Base-by-base conservation (phyloP, 176 grass and related monocot genomes). In the Guadua angustifolia region DNA sequence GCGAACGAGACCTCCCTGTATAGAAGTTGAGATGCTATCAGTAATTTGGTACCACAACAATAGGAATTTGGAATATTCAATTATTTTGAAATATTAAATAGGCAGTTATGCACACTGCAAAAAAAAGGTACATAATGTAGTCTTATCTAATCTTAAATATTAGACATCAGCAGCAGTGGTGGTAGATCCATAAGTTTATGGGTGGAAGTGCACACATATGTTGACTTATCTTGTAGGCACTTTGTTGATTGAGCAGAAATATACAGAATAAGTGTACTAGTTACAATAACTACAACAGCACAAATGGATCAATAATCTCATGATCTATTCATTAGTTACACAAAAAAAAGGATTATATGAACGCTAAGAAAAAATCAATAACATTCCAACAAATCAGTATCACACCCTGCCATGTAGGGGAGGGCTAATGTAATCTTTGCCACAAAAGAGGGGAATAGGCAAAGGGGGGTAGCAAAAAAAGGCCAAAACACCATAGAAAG, bases 1-100 rank as follows among this genome's bases (percentile, higher is more conserved):
- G 94, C 0, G 94, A 97, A 39, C 83, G 92, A 8, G 96, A 98
- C 29, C 96, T 81, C 65, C 89, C 96, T 99, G 80, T 51, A 82
- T 65, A 21, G 57, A 60, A 58, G 2, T 86, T 32, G 10, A 85
- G 25, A 78, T 0, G 24, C 32, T 67, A 82, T 86, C 7, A 86
- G 17, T 63, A 77, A 71, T 71, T 71, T 61, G 14, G 19, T 35
- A 47, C 8, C 19, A 18, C 19, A 46, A 49, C 9, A 66, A n/a
- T 3, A 21, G 33, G 35, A 57, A 32, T 12, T 29, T 86, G 1
- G 56, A 68, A 51, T 67, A 46, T 21, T 65, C 29, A 68, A 51
- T 33, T 53, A 53, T 56, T 72, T 4, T 38, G 16, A 68, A 56
- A 38, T 71, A 16, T 76, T 7, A 29, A 61, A 68, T 18, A 67